phyloP scores from a whole-genome alignment of 768 basidiomycete genomes.

The Austroboletus eburneus region DNA sequence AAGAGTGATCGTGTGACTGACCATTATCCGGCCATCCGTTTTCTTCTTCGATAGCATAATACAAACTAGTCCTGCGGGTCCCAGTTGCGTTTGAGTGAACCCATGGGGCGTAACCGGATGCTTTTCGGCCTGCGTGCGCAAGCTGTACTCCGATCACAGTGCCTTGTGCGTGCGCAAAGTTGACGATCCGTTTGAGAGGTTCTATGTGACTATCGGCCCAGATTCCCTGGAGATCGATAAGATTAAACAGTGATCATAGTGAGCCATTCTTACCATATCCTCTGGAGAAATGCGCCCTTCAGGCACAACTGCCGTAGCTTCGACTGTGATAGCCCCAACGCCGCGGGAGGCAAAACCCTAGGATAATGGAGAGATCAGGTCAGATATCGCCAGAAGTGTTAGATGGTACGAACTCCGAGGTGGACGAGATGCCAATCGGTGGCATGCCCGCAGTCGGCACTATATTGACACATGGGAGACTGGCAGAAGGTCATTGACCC shows the following conservation, averaged over 20 bases:
- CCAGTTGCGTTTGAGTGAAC: constrained; percentile 38
- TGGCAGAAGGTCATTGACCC: constrained; percentile 17
- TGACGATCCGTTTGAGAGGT: constrained; percentile 64
- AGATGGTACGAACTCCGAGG: constrained; percentile 45
- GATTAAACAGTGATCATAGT: not conserved
- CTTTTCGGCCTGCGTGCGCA: constrained; percentile 70
- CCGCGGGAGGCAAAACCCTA: constrained; percentile 69
- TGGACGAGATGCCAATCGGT: constrained; percentile 86
- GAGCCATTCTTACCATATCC: constrained; percentile 50
- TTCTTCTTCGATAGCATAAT: constrained; percentile 45
- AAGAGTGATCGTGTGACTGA: constrained; percentile 22
- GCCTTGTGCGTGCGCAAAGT: constrained; percentile 69
- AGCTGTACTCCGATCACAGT: constrained; percentile 76
- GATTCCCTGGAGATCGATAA: constrained; percentile 41
- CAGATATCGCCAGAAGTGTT: not conserved
- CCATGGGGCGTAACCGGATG: constrained; percentile 69
- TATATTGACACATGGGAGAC: constrained; percentile 86
- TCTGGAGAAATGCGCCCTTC: constrained; percentile 76
- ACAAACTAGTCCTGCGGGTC: constrained; percentile 25
- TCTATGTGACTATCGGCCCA: constrained; percentile 77
- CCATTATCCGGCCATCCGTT: constrained; percentile 69
- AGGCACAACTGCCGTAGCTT: constrained; percentile 70
- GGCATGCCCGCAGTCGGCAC: constrained; percentile 64
- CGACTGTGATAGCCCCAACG: constrained; percentile 63
- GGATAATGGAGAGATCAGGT: not conserved